Evolutionary conservation across 164 flowering plant genomes (phyloP), one percentile per base, ranked within the genome.

Genomic region (Buxus sempervirens): DNA sequence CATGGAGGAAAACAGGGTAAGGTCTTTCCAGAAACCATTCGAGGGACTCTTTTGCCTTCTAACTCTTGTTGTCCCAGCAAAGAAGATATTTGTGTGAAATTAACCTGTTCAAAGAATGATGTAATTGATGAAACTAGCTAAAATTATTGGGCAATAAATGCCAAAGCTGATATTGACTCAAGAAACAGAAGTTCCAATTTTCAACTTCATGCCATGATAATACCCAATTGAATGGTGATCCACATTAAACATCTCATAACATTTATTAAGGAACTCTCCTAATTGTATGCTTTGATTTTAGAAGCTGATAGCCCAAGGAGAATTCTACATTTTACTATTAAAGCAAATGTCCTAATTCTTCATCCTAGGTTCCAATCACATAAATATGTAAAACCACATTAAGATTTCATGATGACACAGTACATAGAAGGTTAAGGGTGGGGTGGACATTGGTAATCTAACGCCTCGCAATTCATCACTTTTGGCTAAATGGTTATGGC

Each of bases 21-120:
- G 9, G 98, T 89, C 78, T 96, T 96, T 22, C 99, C 99, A 75
- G 99, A 96, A 68, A 88, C 89, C 99, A 96, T 90, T 65, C 96
- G 84, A 63, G 99, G 99, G 48, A 93, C 99, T 45, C 98, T 82
- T 78, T 91, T 93, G 4, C 99, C 99, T 83, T 96, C 99, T 59
- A 96, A 76, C 72, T 87, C 91, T 82, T 93, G 99, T 73, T 93
- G 98, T 9, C 99, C 99, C 73, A 96, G 73, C 62, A 81, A 78
- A 67, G 96, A 86, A 60, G 98, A 93, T 70, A 96, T 90, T 73
- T 96, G 99, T 66, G 86, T 88, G 77, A 93, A 91, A 75, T 96
- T 96, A 38, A 87, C 97, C 99, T 96, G 85, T 59, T 36, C 61
- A 80, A 53, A 71, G 21, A 4, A 55, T 36, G 49, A 36, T 28